A percentile compares a stretch with the other conserved stretches of the same genome.
phyloP scores from a whole-genome alignment of 768 basidiomycete species.

The Psilocybe subaeruginosa region DNA sequence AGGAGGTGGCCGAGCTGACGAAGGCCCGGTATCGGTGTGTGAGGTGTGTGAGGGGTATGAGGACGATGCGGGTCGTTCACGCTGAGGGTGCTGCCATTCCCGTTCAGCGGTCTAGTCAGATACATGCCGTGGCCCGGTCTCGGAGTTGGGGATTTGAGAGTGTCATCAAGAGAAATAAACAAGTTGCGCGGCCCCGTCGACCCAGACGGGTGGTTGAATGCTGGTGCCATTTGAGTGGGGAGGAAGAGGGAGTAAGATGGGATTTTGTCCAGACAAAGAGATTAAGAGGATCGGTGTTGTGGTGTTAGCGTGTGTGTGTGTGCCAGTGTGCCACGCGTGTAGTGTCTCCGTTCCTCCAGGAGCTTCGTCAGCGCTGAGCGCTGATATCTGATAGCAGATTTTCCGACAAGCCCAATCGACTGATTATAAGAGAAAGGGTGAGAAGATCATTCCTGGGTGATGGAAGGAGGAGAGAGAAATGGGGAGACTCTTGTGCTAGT shows the following conservation, averaged over 20 bases:
- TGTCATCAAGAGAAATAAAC: constrained; percentile 2
- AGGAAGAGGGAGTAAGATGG: background rate
- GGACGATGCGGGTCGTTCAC: constrained; percentile 21
- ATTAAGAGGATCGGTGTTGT: constrained; percentile 3
- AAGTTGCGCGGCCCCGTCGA: background rate
- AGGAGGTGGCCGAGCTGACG: constrained; percentile 65
- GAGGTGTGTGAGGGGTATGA: constrained; percentile 17
- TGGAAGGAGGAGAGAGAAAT: background rate
- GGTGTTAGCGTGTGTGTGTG: background rate
- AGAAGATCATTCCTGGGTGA: constrained; percentile 1
- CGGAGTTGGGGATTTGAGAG: constrained; percentile 17
- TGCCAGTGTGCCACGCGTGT: constrained; percentile 2
- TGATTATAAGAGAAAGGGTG: background rate
- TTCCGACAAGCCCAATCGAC: background rate
- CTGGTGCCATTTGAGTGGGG: constrained; percentile 2
- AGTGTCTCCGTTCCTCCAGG: constrained; percentile 9
- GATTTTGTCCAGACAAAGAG: background rate
- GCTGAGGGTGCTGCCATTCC: constrained; percentile 24
- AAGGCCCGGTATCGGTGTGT: constrained; percentile 32
- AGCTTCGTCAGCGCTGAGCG: constrained; percentile 6
- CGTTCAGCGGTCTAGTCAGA: constrained; percentile 19
- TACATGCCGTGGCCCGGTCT: constrained; percentile 17
- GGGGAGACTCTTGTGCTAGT: background rate
- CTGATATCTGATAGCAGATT: background rate
- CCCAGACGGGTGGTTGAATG: background rate